Evolutionary conservation across 2,329 filamentous ascomycete genomes (phyloP), one percentile per base, ranked within the genome.

Genomic region (Apiospora sp.): DNA sequence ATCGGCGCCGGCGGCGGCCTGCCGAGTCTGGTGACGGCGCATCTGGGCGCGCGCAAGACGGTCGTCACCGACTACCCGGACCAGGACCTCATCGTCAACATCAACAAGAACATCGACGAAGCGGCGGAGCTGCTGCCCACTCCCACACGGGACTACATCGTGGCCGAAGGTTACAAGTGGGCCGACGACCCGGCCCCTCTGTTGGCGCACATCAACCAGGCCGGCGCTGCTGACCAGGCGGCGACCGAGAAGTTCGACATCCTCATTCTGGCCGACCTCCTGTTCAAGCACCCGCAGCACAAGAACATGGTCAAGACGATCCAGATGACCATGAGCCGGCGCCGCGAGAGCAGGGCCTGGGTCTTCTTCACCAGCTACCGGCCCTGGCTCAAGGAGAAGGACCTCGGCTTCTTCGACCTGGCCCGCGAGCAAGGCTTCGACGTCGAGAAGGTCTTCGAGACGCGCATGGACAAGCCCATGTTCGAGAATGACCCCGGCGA

Each of bases 301-400:
- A 86, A 83, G 1, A 94, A 94, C 78, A 86, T 98, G 73, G 86
- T 97, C 75, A 87, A 89, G 75, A 94, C 92, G 4, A 89, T 98
- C 73, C 85, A 88, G 78, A 81, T 88, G 79, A 93, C 92, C 22
- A 82, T 98, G 78, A 89, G 87, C 76, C 86, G 84, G 74, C 82
- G 84, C 4, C 77, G 81, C 4, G 84, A 85, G 1, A 90, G 92
- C 68, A 87, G 87, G 71, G 94, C 95, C 2, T 89, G 95, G 77
- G 95, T 98, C 10, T 97, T 98, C 82, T 98, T 98, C 84, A 97
- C 95, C 0, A 95, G 94, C 27, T 98, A 98, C 83, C 88, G 96
- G 75, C 95, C 96, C 1, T 98, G 95, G 95, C 86, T 98, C 79
- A 87, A 93, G 78, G 89, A 95, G 75, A 93, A 94, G 82, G 96